phyloP scores from a whole-genome alignment of 108 stramenopile genomes.

The Aureococcus anophagefferens region DNA sequence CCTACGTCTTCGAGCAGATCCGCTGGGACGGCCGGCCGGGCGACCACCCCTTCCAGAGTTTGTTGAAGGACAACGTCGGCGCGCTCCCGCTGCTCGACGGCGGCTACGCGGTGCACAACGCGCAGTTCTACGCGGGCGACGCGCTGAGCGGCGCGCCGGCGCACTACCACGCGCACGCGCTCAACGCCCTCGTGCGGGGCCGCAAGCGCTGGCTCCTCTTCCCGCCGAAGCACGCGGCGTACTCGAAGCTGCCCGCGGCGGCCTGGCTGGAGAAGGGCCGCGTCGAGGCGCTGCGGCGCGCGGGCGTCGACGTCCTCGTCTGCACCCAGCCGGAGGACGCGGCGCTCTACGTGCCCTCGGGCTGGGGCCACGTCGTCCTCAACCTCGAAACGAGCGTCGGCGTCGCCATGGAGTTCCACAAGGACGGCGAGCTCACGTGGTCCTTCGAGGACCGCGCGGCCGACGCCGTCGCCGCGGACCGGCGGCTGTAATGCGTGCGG shows the following conservation, averaged over 20 bases:
- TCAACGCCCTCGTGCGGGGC: not conserved
- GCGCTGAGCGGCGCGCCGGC: not conserved
- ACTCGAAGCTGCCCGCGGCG: not conserved
- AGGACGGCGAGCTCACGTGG: not conserved
- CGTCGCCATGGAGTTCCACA: not conserved
- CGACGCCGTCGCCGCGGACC: not conserved
- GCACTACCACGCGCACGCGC: not conserved
- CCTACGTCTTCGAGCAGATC: constrained; percentile 2
- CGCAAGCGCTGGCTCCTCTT: not conserved
- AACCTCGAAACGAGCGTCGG: not conserved
- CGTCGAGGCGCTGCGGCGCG: not conserved
- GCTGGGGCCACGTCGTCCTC: not conserved
- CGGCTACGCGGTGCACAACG: not conserved
- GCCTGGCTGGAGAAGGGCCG: not conserved
- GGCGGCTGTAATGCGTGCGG: not conserved
- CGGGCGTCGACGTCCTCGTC: too few species aligned
- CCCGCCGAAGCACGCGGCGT: not conserved
- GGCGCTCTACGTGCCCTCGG: not conserved
- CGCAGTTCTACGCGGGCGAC: not conserved
- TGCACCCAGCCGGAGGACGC: not conserved
- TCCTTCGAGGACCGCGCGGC: not conserved
- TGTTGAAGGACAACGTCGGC: too few species aligned
- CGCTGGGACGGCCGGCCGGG: not conserved
- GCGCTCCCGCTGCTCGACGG: too few species aligned
- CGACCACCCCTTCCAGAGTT: too few species aligned